Percentiles rank a stretch among this genome's conserved stretches.
phyloP scores from a whole-genome alignment of 352 stramenopile species.

The Phytophthora podocarpi region DNA sequence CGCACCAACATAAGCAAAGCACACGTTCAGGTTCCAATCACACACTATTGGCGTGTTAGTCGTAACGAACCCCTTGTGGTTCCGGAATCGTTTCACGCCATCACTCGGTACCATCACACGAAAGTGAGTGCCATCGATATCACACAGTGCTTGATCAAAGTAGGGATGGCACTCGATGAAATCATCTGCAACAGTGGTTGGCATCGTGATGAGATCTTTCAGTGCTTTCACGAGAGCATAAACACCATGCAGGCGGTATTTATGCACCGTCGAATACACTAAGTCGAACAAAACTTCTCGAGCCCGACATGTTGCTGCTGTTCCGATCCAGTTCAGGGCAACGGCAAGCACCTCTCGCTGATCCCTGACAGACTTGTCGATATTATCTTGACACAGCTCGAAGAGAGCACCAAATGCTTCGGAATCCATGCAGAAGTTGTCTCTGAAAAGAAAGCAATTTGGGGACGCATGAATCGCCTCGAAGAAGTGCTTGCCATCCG shows the following conservation, averaged over 20 bases:
- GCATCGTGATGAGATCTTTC: not conserved
- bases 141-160: conserved; percentile 19
- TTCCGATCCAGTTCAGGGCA: conserved; percentile 3
- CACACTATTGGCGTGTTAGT: conserved; percentile 11
- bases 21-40: conserved; percentile 17
- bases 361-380: not conserved
- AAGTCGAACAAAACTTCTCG: conserved; percentile 11
- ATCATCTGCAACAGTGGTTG: not conserved
- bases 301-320: not conserved
- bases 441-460: not conserved
- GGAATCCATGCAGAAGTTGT: conserved; percentile 7
- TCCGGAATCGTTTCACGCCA: conserved; percentile 12
- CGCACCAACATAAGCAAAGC: conserved; percentile 1
- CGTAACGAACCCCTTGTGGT: conserved; percentile 1
- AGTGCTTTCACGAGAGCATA: conserved; percentile 3
- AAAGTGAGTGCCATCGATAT: conserved; percentile 19
- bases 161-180: conserved; percentile 1
- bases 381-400: not conserved
- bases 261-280: conserved; percentile 8
- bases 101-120: conserved; percentile 7
- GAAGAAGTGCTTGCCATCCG: not conserved
- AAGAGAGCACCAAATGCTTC: conserved; percentile 5
- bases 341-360: not conserved
- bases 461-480: not conserved
- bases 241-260: conserved; percentile 2